Base-by-base conservation (phyloP, 2,329 filamentous ascomycete genomes). In the Aspergillus nomiae region DNA sequence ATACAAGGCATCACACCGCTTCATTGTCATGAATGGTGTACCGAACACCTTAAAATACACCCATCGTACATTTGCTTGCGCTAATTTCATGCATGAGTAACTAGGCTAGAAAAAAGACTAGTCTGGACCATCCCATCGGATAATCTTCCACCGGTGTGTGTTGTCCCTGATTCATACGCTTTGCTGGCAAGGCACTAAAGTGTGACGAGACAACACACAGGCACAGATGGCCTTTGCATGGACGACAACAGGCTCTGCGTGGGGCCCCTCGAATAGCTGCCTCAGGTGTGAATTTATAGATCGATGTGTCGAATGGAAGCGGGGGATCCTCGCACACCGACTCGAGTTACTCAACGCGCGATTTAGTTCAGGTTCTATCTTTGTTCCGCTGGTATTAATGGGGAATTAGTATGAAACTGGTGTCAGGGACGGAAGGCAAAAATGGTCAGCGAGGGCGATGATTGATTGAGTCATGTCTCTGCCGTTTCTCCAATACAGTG, bases 391-490 rank as follows among this genome's bases (percentile, higher is more conserved):
- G 46, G 46, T 50, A 28, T 30, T 30, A 50, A 50, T 50, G 46
- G 12, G 16, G 16, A 19, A 50, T 50, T 51, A 51, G 48, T 51
- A 32, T 51, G 48, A 38, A 55, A 34, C 32, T 56, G 59, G 34
- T 43, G 53, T 58, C 59, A 61, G 38, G 59, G 32, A 51, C 59
- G 30, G 59, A 56, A 51, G n/a, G 38, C 30, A 56, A 41, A 57
- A 57, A 24, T 14, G 26, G 51, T 24, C 30, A 45, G 53, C 48
- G 6, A 32, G 28, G 28, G 30, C 19, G 32, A 34, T 51, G 48
- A 51, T 51, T 51, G 48, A 32, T 21, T 34, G 45, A 48, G 10
- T 46, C 43, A 46, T 46, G 43, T 46, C 43, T 46, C 43, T 46
- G 43, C 21, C 48, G 19, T 51, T 54, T 24, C 30, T 38, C 32